Conservation (phyloP, 257 asterid genomes). For the Linaria vulgaris region DNA sequence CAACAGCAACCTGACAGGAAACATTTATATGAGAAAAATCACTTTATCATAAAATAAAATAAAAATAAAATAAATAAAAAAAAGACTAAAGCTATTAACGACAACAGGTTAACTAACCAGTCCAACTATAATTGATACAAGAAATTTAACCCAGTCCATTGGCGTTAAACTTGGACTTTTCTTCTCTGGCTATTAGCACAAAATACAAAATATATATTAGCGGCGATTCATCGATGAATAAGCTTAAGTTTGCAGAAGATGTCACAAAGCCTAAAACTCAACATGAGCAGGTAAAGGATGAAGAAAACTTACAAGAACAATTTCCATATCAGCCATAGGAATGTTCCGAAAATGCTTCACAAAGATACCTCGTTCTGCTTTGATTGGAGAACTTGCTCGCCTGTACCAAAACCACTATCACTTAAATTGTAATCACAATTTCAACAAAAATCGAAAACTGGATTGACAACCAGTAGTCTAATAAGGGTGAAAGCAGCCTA, state of each 20-base stretch:
- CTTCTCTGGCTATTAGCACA: constrained; percentile 81
- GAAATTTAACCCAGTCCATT: constrained; percentile 98
- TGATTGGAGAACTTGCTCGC: constrained; percentile 59
- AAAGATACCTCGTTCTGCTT: constrained; percentile 78
- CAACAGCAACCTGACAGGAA: constrained; percentile 86
- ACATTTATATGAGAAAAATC: constrained; percentile 13
- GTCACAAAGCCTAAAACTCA: constrained; percentile 10
- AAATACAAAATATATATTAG: constrained; percentile 16
- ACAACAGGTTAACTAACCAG: constrained; percentile 65
- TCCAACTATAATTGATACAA: constrained; percentile 84
- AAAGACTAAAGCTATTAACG: constrained; percentile 15
- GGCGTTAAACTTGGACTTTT: constrained; percentile 93
- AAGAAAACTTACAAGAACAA: constrained; percentile 74
- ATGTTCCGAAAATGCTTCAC: constrained; percentile 95
- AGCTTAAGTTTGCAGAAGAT: constrained; percentile 17
- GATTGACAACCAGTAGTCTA: constrained; percentile 12
- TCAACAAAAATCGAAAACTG: constrained; percentile 6
- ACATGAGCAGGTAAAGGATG: constrained; percentile 22
- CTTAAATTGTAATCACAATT: constrained; percentile 19
- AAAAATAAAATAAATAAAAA: too few relatives aligned
- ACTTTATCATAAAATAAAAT: constrained; percentile 1
- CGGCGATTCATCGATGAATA: constrained; percentile 5
- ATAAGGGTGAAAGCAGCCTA: constrained; percentile 18
- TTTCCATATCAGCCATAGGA: constrained; percentile 99
- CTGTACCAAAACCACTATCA: constrained; percentile 45